Conservation (phyloP, 768 basidiomycete species). For the Phanerochaete carnosa region DNA sequence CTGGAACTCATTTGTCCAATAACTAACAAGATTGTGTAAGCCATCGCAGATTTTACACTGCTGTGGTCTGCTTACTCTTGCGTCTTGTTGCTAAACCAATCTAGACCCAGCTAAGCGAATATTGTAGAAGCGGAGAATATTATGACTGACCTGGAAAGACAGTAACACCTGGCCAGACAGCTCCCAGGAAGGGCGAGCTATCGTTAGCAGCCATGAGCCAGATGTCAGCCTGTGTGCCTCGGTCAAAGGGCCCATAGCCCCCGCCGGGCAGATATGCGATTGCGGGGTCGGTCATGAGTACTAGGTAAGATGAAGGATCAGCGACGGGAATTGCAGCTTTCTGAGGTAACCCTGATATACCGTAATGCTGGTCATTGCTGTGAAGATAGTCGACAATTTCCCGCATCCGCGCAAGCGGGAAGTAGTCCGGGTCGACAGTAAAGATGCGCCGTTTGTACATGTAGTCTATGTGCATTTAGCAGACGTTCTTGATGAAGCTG, state of each 20-base stretch:
- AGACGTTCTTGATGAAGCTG: not conserved
- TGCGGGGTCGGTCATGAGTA: constrained; percentile 75
- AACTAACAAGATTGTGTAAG: constrained; percentile 30
- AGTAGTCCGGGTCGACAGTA: constrained; percentile 66
- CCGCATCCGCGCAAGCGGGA: constrained; percentile 59
- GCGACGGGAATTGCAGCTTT: not conserved
- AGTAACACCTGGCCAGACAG: constrained; percentile 68
- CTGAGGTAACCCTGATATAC: constrained; percentile 29
- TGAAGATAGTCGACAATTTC: constrained; percentile 65
- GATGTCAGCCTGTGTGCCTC: constrained; percentile 49
- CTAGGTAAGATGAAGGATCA: constrained; percentile 29
- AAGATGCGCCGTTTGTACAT: constrained; percentile 68
- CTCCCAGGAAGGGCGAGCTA: constrained; percentile 45
- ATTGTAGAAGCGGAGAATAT: not conserved
- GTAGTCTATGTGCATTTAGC: constrained; percentile 45
- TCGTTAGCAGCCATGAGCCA: constrained; percentile 65
- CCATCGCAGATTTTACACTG: not conserved
- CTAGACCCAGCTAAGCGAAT: constrained; percentile 22
- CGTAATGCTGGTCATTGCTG: constrained; percentile 51
- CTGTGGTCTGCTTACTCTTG: constrained; percentile 36
- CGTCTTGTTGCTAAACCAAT: constrained; percentile 59
- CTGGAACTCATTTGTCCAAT: constrained; percentile 61
- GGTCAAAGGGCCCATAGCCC: constrained; percentile 51
- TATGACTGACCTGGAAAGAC: constrained; percentile 38
- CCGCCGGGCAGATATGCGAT: constrained; percentile 48